These are phyloP conservation scores for Microdochium paspali DNA, from an alignment of 2,329 filamentous ascomycete genomes.

Conservation along the genomic window DNA sequence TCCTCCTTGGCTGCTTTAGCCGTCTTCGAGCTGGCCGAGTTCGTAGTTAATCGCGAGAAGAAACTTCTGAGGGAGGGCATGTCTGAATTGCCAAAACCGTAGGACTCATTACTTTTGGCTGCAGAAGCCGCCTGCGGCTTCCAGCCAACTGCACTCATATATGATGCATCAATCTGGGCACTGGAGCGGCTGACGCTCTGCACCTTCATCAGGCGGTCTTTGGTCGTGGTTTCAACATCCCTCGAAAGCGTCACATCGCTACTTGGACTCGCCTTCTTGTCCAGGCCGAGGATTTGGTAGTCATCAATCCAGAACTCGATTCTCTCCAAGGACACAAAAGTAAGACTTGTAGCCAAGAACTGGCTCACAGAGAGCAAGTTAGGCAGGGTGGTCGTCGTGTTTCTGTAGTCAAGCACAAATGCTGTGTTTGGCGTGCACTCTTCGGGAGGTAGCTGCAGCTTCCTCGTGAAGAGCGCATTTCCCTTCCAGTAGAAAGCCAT, in stretches of 20 bases:
- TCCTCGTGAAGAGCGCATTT: slow-evolving; percentile 91
- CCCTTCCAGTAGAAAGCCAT: slow-evolving; percentile 99
- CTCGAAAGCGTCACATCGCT: slow-evolving; percentile 62
- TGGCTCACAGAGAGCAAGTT: slow-evolving; percentile 80
- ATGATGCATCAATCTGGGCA: slow-evolving; percentile 84
- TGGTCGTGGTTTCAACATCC: slow-evolving; percentile 73
- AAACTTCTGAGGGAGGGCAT: slow-evolving; percentile 64
- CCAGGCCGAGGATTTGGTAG: slow-evolving; percentile 67
- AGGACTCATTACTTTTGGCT: slow-evolving; percentile 36
- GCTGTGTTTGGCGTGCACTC: slow-evolving; percentile 65
- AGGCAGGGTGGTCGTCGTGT: slow-evolving; percentile 76
- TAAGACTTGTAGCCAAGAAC: slow-evolving; percentile 89
- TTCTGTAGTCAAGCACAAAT: slow-evolving; percentile 93
- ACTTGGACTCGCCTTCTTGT: slow-evolving; percentile 79
- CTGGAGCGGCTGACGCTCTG: slow-evolving; percentile 72
- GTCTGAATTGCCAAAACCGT: slow-evolving; percentile 37
- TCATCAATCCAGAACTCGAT: slow-evolving; percentile 91
- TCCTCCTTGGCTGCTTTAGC: slow-evolving; percentile 55
- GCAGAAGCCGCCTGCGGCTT: slow-evolving; percentile 45
- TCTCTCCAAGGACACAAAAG: slow-evolving; percentile 80
- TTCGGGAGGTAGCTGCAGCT: slow-evolving; percentile 61
- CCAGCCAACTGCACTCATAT: slow-evolving; percentile 83
- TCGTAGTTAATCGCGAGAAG: slow-evolving; percentile 66
- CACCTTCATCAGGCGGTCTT: slow-evolving; percentile 83
- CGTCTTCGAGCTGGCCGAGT: slow-evolving; percentile 31